Base-by-base conservation (phyloP, 768 basidiomycete genomes). In the Leccinum rimulosum region DNA sequence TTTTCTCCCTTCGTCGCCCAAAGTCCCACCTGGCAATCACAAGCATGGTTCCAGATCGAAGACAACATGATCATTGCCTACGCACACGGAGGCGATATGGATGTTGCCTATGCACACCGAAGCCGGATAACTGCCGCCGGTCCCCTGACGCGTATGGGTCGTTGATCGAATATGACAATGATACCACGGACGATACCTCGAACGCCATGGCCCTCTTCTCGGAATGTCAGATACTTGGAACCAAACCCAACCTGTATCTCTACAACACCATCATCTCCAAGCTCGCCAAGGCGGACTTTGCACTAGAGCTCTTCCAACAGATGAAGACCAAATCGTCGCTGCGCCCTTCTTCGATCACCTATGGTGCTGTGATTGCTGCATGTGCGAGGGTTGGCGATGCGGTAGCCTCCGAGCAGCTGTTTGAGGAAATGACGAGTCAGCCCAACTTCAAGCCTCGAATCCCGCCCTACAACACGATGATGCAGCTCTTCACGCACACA, bases 201-300 rank as follows among this genome's bases (percentile, higher is more conserved):
- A 91, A 94, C 62, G 95, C 94, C 0, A 78, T 94, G 73, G 81
- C 85, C 31, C 82, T 98, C 31, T 98, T 88, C 77, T 76, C 86
- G 30, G 95, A 99, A 73, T 81, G 89, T 22, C 81, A 86, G 60
- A 72, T 76, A 48, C 82, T 84, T 28, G 85, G 86, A 9, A 90
- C 96, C 38, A 64, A 68, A 31, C 89, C 93, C 15, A 95, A 92
- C 68, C 80, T 88, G 50, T 99, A 89, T 75, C 83, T 99, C 40
- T 99, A 90, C 80, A 98, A 99, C 78, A 98, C 93, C 65, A 89
- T 95, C 76, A 98, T 99, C 75, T 94, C 92, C 62, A 95, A 96
- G 76, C 82, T 99, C 10, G 87, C 93, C 33, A 93, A 90, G 74
- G 93, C 94, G 0, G 95, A 97, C 62, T 79, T 85, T 51, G 95